A percentile compares a stretch with the other conserved stretches of the same genome.
Evolutionary conservation across 202 grass and related monocot genomes (phyloP).

Genomic region (Panicum hallii): DNA sequence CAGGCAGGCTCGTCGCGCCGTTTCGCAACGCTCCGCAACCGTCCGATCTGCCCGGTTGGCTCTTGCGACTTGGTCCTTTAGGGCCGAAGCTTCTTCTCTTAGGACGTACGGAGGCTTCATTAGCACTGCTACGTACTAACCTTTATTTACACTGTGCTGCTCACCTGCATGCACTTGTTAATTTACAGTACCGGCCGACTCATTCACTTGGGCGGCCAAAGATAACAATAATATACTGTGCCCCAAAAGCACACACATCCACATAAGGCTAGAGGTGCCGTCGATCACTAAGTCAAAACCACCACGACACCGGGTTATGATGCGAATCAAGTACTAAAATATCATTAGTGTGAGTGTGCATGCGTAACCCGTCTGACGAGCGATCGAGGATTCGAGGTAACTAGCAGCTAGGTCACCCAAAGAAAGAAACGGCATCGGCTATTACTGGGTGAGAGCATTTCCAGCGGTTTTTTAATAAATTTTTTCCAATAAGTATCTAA

Average conservation of each 20-base stretch:
- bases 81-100: background rate
- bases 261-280: constrained; percentile 15
- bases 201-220: background rate
- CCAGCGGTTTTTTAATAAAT: no score
- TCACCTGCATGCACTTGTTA: background rate
- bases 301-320: background rate
- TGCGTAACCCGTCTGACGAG: background rate
- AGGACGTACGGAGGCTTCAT: background rate
- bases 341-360: no score
- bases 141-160: background rate
- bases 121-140: background rate
- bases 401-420: background rate
- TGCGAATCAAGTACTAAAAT: background rate
- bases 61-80: constrained; percentile 27
- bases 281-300: constrained; percentile 44
- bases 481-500: no score
- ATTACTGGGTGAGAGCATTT: no score
- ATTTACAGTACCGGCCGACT: background rate
- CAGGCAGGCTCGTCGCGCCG: background rate
- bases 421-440: no score
- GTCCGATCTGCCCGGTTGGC: constrained; percentile 8
- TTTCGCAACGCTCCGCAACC: constrained; percentile 47
- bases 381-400: background rate
- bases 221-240: background rate
- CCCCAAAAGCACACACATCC: background rate